phyloP scores from a whole-genome alignment of 352 stramenopile genomes.

The Phytopythium cucurbitacearum region DNA sequence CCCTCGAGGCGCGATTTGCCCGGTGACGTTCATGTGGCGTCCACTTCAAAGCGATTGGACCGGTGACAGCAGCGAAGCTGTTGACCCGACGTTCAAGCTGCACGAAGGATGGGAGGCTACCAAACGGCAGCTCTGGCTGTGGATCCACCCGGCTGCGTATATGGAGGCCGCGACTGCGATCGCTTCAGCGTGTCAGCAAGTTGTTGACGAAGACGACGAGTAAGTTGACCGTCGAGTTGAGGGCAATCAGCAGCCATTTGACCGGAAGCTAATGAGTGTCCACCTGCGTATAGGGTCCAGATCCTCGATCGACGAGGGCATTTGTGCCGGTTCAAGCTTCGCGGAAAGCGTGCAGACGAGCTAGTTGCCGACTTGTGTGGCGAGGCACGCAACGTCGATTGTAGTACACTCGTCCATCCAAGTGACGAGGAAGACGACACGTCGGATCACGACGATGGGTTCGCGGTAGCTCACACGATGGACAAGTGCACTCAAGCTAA shows the following conservation, averaged over 20 bases:
- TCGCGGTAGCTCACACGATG: constrained; percentile 12
- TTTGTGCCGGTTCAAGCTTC: constrained; percentile 57
- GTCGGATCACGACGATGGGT: constrained; percentile 59
- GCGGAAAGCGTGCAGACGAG: constrained; percentile 39
- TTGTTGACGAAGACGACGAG: constrained; percentile 34
- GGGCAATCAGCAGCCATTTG: background rate
- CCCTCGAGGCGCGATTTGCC: constrained; percentile 54
- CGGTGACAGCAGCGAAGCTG: background rate
- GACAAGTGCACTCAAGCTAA: constrained; percentile 10
- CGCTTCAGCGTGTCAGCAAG: constrained; percentile 37
- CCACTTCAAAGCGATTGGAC: constrained; percentile 33
- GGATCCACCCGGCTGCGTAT: constrained; percentile 72
- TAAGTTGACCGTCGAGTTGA: constrained; percentile 4
- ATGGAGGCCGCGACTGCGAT: constrained; percentile 69
- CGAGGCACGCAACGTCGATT: background rate
- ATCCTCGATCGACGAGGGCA: constrained; percentile 67
- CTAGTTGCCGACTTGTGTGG: constrained; percentile 25
- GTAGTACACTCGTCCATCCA: constrained; percentile 3
- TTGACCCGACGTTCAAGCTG: constrained; percentile 19
- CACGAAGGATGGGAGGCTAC: constrained; percentile 31
- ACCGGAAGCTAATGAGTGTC: background rate
- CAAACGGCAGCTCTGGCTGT: constrained; percentile 77
- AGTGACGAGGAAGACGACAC: constrained; percentile 11
- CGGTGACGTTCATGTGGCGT: constrained; percentile 75
- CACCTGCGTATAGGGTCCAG: constrained; percentile 26